These are phyloP conservation scores for Myxozyma kluyveri DNA, from an alignment of 805 yeast genomes.

Conservation along the genomic window DNA sequence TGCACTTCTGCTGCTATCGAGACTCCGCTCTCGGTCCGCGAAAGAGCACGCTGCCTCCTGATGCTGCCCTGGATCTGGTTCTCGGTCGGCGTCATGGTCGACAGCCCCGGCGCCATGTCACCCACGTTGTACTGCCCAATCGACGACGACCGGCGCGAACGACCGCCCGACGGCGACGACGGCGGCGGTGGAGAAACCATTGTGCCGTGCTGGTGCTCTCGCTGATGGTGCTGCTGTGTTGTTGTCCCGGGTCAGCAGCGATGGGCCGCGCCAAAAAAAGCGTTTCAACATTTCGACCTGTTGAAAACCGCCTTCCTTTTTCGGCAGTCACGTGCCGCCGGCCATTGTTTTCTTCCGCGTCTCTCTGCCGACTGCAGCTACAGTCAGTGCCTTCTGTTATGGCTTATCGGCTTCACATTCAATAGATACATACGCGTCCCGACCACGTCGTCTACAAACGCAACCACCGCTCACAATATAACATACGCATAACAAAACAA, in stretches of 20 bases:
- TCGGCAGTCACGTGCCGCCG: too few relatives aligned
- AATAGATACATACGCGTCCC: too few relatives aligned
- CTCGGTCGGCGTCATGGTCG: slow-evolving; percentile 59
- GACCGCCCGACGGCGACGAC: slow-evolving; percentile 1
- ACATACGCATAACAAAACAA: too few relatives aligned
- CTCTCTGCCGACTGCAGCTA: too few relatives aligned
- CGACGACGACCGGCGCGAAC: slow-evolving; percentile 53
- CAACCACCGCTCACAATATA: too few relatives aligned
- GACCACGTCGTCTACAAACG: too few relatives aligned
- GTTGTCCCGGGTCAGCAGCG: background rate
- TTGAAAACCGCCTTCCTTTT: too few relatives aligned
- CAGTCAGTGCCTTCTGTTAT: too few relatives aligned
- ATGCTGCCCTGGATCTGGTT: slow-evolving; percentile 44
- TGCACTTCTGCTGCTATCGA: background rate
- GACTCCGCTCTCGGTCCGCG: slow-evolving; percentile 1
- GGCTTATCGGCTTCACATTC: too few relatives aligned
- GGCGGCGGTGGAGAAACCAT: background rate
- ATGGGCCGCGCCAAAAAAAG: too few relatives aligned
- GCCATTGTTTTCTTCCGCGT: too few relatives aligned
- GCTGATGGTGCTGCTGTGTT: background rate
- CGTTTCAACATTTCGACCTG: too few relatives aligned
- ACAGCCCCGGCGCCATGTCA: slow-evolving; percentile 63
- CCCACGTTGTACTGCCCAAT: slow-evolving; percentile 76
- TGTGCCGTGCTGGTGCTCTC: background rate
- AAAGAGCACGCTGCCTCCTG: slow-evolving; percentile 39